These are phyloP conservation scores for Camellia sinensis DNA, from an alignment of 148 eudicot genomes.

Conservation along the genomic window DNA sequence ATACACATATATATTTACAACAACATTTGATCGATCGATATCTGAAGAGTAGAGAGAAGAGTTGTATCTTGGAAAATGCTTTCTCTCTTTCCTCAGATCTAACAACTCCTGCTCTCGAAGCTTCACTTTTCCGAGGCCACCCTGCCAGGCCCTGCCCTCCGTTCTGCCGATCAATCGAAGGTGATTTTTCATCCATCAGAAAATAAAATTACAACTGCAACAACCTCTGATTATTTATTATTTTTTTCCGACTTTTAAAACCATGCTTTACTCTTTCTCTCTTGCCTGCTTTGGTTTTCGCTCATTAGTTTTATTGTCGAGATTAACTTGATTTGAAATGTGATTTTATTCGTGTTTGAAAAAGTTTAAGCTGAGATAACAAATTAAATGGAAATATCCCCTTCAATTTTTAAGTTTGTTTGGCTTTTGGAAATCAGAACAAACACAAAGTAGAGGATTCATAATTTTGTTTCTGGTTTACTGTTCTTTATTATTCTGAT, in stretches of 20 bases:
- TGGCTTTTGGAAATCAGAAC: constrained; percentile 1
- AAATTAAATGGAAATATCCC: neutral
- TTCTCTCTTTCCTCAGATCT: constrained; percentile 41
- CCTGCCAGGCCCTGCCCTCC: constrained; percentile 16
- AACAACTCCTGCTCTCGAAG: constrained; percentile 20
- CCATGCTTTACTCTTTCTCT: neutral
- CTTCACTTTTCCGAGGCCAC: constrained; percentile 14
- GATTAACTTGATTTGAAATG: neutral
- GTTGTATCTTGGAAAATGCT: constrained; percentile 26
- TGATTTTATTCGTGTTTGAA: neutral
- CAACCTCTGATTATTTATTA: neutral
- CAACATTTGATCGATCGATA: neutral
- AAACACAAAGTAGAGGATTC: neutral
- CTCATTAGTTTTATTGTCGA: neutral
- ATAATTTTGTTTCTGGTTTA: neutral
- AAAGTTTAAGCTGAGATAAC: neutral
- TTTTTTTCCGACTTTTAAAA: neutral
- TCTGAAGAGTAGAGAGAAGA: constrained; percentile 6
- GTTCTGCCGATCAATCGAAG: constrained; percentile 39
- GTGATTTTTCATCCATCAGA: constrained; percentile 18
- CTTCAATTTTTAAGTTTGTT: too few relatives aligned
- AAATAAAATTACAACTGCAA: neutral
- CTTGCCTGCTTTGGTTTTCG: neutral
- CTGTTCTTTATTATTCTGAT: neutral
- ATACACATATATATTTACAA: neutral